Base-by-base conservation (phyloP, 2,329 filamentous ascomycete species). In the Penicillium olsonii region DNA sequence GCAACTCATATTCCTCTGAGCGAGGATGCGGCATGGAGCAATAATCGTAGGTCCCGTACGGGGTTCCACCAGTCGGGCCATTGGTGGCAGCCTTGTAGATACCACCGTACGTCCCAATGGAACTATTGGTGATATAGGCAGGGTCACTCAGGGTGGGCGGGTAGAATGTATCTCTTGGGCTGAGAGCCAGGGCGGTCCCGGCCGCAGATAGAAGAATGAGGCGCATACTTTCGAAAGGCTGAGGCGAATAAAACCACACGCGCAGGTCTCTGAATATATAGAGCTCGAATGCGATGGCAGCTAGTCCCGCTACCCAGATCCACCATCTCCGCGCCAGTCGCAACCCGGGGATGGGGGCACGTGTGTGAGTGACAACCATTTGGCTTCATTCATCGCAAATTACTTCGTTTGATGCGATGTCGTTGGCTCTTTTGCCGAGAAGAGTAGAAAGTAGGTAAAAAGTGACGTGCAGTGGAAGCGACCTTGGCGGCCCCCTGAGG, bases 11-110 rank as follows among this genome's bases (percentile, higher is more conserved):
- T 20, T 68, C 64, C 12, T 63, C 45, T 12, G 38, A 44, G 29
- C 66, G 67, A 2, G 70, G 70, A 59, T 73, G 70, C 10, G 70
- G 70, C 70, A 73, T 73, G 12, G 64, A 63, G 35, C 70, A 73
- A 46, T 72, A 73, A 43, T 72, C 63, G 47, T 73, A 73, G 20
- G 48, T 53, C n/a, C 68, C 67, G n/a, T 66, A 63, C 0, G 60
- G 52, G 27, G 15, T 53, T 52, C 19, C 63, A 29, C 8, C 55
- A 22, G 42, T 61, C 38, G 59, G 59, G 2, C 59, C 59, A 34
- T 53, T 48, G 1, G 52, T 60, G 1, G 61, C 55, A 5, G 69
- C 68, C 10, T 55, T 53, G 53, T 72, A 72, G 40, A 66, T 63
- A 12, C 69, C 70, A 2, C 70, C 70, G 53, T 72, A 69, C 1